Evolutionary conservation across 306 rosid species (phyloP).

Genomic region (Cucurbita moschata): DNA sequence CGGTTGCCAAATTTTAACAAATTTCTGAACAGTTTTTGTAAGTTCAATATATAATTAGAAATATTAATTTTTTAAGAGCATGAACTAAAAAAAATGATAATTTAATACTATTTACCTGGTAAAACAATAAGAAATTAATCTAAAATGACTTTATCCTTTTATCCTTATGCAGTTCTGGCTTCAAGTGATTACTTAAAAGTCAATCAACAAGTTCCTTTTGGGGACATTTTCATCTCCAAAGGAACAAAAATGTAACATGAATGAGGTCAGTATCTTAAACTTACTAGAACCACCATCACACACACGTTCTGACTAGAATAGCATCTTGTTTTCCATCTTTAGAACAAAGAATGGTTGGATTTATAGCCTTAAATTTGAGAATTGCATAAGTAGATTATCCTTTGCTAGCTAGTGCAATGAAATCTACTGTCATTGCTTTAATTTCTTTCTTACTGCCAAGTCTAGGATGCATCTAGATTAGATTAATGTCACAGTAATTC

Average conservation of each 20-base stretch:
- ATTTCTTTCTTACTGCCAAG: neutral
- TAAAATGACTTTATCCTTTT: neutral
- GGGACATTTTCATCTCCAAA: slow-evolving; percentile 51
- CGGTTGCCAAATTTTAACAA: too few species aligned
- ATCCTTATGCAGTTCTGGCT: slow-evolving; percentile 35
- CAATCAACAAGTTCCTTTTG: slow-evolving; percentile 37
- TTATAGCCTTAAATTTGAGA: neutral
- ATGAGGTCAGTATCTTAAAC: neutral
- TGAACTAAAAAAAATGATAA: neutral
- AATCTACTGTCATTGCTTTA: neutral
- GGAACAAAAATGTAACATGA: slow-evolving; percentile 49
- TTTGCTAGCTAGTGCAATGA: neutral
- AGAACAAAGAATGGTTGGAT: neutral
- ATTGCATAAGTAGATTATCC: neutral
- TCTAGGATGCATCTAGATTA: neutral
- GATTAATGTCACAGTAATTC: neutral
- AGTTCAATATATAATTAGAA: too few species aligned
- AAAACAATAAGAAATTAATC: neutral
- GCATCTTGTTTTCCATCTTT: neutral
- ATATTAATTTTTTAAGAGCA: too few species aligned
- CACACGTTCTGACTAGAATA: neutral
- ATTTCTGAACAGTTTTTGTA: too few species aligned
- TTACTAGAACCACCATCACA: neutral
- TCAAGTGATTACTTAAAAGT: slow-evolving; percentile 41
- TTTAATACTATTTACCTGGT: neutral